Evolutionary conservation across 2,329 filamentous ascomycete species (phyloP).

Genomic region (Stagonosporopsis chrysanthemi): DNA sequence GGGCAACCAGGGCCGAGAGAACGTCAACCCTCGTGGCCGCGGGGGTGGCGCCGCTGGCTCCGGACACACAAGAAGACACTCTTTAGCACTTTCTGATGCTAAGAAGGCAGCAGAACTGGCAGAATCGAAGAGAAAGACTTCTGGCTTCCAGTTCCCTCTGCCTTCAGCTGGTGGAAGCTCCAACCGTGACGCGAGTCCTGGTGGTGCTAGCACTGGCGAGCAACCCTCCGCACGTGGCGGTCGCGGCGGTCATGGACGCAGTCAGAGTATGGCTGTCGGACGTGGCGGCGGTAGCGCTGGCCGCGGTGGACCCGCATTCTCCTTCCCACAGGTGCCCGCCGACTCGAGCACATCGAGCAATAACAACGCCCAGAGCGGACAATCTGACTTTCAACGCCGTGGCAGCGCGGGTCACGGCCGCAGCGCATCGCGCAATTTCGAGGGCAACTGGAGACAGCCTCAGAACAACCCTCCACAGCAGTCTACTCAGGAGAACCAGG

Average conservation of each 20-base stretch:
- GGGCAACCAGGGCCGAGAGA: constrained; percentile 68
- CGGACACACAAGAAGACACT: constrained; percentile 93
- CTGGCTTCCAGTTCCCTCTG: constrained; percentile 91
- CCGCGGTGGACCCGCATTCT: constrained; percentile 75
- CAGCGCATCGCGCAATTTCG: constrained; percentile 89
- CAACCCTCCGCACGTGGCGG: constrained; percentile 49
- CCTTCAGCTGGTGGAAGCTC: constrained; percentile 68
- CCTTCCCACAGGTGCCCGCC: constrained; percentile 67
- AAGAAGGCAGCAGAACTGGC: constrained; percentile 97
- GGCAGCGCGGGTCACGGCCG: constrained; percentile 82
- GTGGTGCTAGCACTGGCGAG: constrained; percentile 50
- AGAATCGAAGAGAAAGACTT: constrained; percentile 94
- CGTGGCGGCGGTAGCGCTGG: constrained; percentile 69
- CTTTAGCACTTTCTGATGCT: constrained; percentile 89
- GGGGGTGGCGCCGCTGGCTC: constrained; percentile 70
- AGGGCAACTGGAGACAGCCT: constrained; percentile 96
- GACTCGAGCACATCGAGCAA: constrained; percentile 53
- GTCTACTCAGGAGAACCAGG: constrained; percentile 57
- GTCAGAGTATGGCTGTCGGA: constrained; percentile 87
- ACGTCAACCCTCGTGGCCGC: constrained; percentile 73
- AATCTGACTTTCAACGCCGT: constrained; percentile 75
- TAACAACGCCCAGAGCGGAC: constrained; percentile 53
- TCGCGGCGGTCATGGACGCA: constrained; percentile 70
- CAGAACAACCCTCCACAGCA: constrained; percentile 60
- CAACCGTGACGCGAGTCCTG: constrained; percentile 65